Evolutionary conservation across 2,329 filamentous ascomycete genomes (phyloP).

Genomic region (Aspergillus aculeatinus): DNA sequence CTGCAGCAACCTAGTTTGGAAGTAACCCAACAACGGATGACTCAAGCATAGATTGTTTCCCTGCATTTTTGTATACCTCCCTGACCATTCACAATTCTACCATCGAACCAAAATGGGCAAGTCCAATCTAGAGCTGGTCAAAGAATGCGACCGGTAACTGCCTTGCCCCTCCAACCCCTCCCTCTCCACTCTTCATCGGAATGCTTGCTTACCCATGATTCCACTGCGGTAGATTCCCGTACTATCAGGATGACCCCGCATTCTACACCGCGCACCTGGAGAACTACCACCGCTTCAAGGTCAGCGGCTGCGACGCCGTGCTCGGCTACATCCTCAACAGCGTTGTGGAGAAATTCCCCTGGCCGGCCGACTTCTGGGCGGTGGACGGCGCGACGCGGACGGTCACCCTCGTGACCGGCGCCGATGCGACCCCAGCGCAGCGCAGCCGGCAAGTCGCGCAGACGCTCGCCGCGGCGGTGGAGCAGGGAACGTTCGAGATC

Average conservation of each 20-base stretch:
- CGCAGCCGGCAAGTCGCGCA: slow-evolving; percentile 59
- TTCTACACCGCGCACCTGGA: slow-evolving; percentile 55
- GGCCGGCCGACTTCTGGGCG: slow-evolving; percentile 57
- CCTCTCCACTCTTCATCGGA: not conserved
- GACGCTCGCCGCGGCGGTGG: slow-evolving; percentile 67
- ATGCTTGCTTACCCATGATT: slow-evolving; percentile 15
- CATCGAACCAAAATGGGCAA: slow-evolving; percentile 29
- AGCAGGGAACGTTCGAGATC: slow-evolving; percentile 69
- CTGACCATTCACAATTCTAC: too few species aligned
- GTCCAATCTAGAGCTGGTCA: slow-evolving; percentile 55
- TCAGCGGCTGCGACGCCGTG: slow-evolving; percentile 62
- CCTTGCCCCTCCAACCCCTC: not conserved
- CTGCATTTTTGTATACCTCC: not conserved
- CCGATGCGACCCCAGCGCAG: slow-evolving; percentile 58
- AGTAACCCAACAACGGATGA: not conserved
- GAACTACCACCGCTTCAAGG: slow-evolving; percentile 64
- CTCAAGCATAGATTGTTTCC: not conserved
- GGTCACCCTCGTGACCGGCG: slow-evolving; percentile 59
- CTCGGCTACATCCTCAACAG: slow-evolving; percentile 60
- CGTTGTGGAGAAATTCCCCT: slow-evolving; percentile 44
- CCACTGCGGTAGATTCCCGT: slow-evolving; percentile 67
- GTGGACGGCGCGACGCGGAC: slow-evolving; percentile 62
- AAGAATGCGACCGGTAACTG: slow-evolving; percentile 56
- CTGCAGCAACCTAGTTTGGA: too few species aligned
- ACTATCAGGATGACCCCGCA: slow-evolving; percentile 61